phyloP scores from a whole-genome alignment of 129 eudicot species.

The Logfia minima region DNA sequence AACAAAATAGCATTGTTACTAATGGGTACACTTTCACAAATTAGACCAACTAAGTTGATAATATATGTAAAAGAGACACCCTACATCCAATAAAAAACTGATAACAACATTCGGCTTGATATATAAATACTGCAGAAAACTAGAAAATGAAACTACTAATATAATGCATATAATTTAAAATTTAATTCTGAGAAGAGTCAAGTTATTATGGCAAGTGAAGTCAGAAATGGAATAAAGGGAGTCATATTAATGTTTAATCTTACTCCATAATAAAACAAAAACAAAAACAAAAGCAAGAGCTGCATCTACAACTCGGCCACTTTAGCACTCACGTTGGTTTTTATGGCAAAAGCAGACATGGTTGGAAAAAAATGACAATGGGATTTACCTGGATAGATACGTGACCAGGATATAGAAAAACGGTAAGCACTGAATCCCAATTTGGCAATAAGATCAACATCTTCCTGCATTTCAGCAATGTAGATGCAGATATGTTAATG shows the following conservation, averaged over 20 bases:
- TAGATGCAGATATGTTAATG: slow-evolving; percentile 18
- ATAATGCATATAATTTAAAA: background rate
- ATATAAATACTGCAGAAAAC: background rate
- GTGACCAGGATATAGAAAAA: slow-evolving; percentile 81
- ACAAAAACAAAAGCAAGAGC: background rate
- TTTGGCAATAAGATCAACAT: slow-evolving; percentile 64
- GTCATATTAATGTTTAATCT: background rate
- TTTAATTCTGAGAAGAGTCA: slow-evolving; percentile 10
- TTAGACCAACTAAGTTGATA: slow-evolving; percentile 12
- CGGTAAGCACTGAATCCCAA: slow-evolving; percentile 73
- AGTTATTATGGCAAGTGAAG: background rate
- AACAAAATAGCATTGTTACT: slow-evolving; percentile 9
- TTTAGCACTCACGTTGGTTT: slow-evolving; percentile 19
- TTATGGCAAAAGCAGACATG: slow-evolving; percentile 4
- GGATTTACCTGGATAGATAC: slow-evolving; percentile 71
- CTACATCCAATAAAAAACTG: background rate
- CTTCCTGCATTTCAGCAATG: slow-evolving; percentile 57
- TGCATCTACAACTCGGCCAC: slow-evolving; percentile 6
- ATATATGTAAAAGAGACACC: slow-evolving; percentile 7
- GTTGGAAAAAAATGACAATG: background rate
- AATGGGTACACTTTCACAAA: slow-evolving; percentile 17
- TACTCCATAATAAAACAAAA: too few species aligned
- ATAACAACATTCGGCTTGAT: background rate
- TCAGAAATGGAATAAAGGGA: background rate
- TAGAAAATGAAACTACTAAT: background rate